Base-by-base conservation (phyloP, 495 filamentous ascomycete species). In the Penicillium dipodomyicola region DNA sequence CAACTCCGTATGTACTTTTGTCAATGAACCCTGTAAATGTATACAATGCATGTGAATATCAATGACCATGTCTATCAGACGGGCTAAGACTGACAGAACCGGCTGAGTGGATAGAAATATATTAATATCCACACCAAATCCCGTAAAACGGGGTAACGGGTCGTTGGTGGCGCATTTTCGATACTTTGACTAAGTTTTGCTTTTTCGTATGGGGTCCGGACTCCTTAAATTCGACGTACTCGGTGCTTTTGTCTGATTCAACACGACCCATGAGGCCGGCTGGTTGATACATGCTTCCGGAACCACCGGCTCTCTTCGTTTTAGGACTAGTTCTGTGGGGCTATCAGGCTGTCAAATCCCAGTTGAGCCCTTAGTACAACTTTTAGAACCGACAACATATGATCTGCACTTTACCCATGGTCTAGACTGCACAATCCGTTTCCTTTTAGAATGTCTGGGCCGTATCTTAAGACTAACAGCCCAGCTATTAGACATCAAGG, bases 331-430 rank as follows among this genome's bases (percentile, higher is more conserved):
- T 15, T 35, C 23, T 25, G 23, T 25, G 23, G 23, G 23, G 0
- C 23, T 14, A 7, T 80, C 54, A 74, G 72, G 30, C 72, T 60
- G 59, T 72, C 77, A 64, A 82, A 80, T 3, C 6, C 7, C 6
- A 11, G n/a, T n/a, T 39, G 15, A 6, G 8, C 9, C 17, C 2
- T 39, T 17, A 39, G 35, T 3, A 17, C 14, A 32, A 7, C n/a
- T 17, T 39, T 39, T 37, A 9, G n/a, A 39, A 39, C 35, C 35
- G 9, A n/a, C 15, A 39, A 39, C 33, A 6, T 39, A 39, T 17
- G 35, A 39, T 17, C 35, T 9, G 3, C 15, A 39, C 14, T n/a
- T 37, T 7, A n/a, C 12, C 33, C 12, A 37, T 5, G 33, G 5
- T 37, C 14, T 37, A n/a, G 14, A 37, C 35, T n/a, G 6, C 15